Base-by-base conservation (phyloP, 371 early-diverging fungal genomes). In the Mortierella polycephala region DNA sequence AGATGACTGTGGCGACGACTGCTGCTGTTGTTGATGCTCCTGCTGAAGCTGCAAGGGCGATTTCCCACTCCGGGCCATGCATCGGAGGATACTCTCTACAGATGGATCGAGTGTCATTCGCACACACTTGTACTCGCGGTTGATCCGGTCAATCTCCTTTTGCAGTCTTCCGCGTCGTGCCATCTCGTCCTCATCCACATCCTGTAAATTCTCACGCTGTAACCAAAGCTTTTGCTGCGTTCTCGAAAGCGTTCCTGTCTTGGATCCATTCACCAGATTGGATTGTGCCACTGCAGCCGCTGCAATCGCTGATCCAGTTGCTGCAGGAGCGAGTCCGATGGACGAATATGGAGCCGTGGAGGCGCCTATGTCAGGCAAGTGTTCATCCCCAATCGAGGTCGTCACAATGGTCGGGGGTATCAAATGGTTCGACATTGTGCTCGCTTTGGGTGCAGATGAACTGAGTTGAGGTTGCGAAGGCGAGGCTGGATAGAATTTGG, bases 161-260 rank as follows among this genome's bases (percentile, higher is more conserved):
- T 67, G 68, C 23, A 68, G 53, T 50, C 69, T 62, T 13, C 72
- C 72, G 0, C 77, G 67, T 16, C 69, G 62, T 5, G 62, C 77
- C 77, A 77, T 77, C 62, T 77, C 77, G 53, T 77, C 71, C 57
- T 77, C 72, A 44, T 77, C 77, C 39, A 71, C 71, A 51, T 71
- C 72, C 45, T 71, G 72, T 14, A 71, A 7, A n/a, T 77, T 77
- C 57, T 71, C 77, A 7, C 77, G 71, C 30, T 77, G 77, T 23
- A 77, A 41, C 72, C 71, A 77, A 51, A 77, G 50, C 62, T 77
- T 77, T 62, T 77, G 77, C 37, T 77, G 77, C 21, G 72, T 77
- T 50, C 77, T 57, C 20, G 77, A 77, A 5, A 77, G 50, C 1
- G 77, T 67, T 6, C 76, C 69, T 13, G 71, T 56, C 63, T 71